These are phyloP conservation scores for Lentinus tigrinus DNA, from an alignment of 768 basidiomycete genomes.

Conservation along the genomic window DNA sequence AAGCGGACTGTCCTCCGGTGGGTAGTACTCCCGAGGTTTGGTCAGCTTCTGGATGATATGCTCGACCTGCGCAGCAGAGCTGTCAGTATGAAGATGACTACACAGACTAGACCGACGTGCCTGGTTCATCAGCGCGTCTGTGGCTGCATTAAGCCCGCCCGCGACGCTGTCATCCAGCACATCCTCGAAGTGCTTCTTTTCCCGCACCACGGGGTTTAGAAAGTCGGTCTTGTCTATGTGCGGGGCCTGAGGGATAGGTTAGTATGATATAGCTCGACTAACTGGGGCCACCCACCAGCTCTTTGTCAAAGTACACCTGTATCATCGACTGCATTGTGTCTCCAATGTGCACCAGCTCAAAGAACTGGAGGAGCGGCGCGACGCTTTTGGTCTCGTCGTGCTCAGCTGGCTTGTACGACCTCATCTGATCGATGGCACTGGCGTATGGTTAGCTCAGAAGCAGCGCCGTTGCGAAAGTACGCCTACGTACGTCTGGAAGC, in stretches of 20 bases:
- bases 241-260: constrained; percentile 49
- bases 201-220: constrained; percentile 86
- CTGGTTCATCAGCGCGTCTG: constrained; percentile 94
- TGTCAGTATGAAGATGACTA: neutral
- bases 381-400: constrained; percentile 80
- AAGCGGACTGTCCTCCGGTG: constrained; percentile 72
- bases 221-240: constrained; percentile 95
- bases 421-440: constrained; percentile 90
- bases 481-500: constrained; percentile 56
- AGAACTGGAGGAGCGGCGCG: constrained; percentile 93
- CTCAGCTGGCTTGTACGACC: constrained; percentile 83
- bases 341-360: constrained; percentile 94
- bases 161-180: constrained; percentile 92
- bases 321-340: constrained; percentile 98
- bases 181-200: constrained; percentile 97
- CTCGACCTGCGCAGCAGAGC: constrained; percentile 61
- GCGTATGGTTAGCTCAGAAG: neutral
- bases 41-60: constrained; percentile 87
- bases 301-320: constrained; percentile 98
- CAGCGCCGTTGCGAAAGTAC: neutral
- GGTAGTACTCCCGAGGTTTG: constrained; percentile 86
- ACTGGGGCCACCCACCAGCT: constrained; percentile 56
- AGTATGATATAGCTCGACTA: neutral
- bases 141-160: constrained; percentile 89
- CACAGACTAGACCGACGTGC: constrained; percentile 36